These are phyloP conservation scores for Proliferodiscus dingleyae DNA, from an alignment of 2,329 filamentous ascomycete species.

Conservation along the genomic window DNA sequence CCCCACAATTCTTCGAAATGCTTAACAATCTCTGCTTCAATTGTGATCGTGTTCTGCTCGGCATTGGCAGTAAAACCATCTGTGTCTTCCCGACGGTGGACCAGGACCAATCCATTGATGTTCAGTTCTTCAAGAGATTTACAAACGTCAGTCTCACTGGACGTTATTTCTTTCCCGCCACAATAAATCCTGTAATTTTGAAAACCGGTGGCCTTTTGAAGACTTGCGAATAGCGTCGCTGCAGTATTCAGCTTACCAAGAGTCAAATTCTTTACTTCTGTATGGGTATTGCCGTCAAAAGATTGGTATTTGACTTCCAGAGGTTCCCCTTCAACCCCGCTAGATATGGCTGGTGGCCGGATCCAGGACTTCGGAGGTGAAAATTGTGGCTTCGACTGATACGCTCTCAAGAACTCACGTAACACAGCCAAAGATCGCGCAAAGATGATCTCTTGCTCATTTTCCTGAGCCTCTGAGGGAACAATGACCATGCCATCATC, in stretches of 20 bases:
- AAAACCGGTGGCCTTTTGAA: slow-evolving; percentile 68
- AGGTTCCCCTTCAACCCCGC: slow-evolving; percentile 55
- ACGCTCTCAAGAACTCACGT: slow-evolving; percentile 59
- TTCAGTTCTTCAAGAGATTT: slow-evolving; percentile 64
- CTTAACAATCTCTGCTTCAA: slow-evolving; percentile 75
- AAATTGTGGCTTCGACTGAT: slow-evolving; percentile 57
- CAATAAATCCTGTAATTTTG: slow-evolving; percentile 71
- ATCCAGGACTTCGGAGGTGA: slow-evolving; percentile 53
- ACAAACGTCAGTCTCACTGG: slow-evolving; percentile 53
- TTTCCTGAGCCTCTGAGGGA: slow-evolving; percentile 42
- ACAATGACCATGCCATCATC: slow-evolving; percentile 51
- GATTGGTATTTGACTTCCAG: slow-evolving; percentile 70
- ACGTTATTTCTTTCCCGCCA: slow-evolving; percentile 59
- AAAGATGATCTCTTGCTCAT: slow-evolving; percentile 58
- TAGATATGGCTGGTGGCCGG: slow-evolving; percentile 46
- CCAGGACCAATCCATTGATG: slow-evolving; percentile 61
- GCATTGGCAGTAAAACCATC: slow-evolving; percentile 40
- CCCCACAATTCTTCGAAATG: slow-evolving; percentile 83
- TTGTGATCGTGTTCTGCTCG: slow-evolving; percentile 48
- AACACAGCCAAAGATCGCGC: slow-evolving; percentile 65
- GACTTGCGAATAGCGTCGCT: slow-evolving; percentile 60
- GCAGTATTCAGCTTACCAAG: slow-evolving; percentile 70
- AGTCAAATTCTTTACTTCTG: slow-evolving; percentile 54
- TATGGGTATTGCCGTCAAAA: slow-evolving; percentile 57
- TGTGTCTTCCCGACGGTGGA: slow-evolving; percentile 53